These are phyloP conservation scores for Berberis vulgaris DNA, from an alignment of 164 flowering plant genomes.

Conservation along the genomic window DNA sequence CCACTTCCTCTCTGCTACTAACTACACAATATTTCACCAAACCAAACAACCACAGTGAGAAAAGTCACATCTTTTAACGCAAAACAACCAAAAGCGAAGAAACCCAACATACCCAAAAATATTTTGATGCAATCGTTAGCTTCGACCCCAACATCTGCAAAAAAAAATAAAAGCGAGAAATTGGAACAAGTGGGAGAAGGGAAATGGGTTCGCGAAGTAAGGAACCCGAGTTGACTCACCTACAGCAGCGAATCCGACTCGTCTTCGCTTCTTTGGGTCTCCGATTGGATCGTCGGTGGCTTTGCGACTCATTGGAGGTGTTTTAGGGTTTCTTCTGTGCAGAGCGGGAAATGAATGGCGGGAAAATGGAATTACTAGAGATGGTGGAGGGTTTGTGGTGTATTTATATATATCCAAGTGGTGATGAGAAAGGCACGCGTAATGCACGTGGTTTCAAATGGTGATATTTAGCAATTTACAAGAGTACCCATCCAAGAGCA, in stretches of 20 bases:
- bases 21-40: slow-evolving; percentile 24
- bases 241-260: slow-evolving; percentile 46
- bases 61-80: not conserved
- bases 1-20: slow-evolving; percentile 64
- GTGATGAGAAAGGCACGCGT: too few species aligned
- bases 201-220: not conserved
- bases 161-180: not conserved
- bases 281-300: slow-evolving; percentile 27
- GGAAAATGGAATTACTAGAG: not conserved
- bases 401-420: too few species aligned
- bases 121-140: slow-evolving; percentile 75
- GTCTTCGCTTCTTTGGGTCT: slow-evolving; percentile 56
- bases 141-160: slow-evolving; percentile 69
- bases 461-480: too few species aligned
- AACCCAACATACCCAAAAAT: slow-evolving; percentile 47
- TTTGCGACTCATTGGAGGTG: slow-evolving; percentile 40
- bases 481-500: too few species aligned
- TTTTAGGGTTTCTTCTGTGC: slow-evolving; percentile 40
- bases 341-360: slow-evolving; percentile 15
- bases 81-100: not conserved
- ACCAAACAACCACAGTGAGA: not conserved
- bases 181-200: not conserved
- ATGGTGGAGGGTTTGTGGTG: not conserved
- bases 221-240: slow-evolving; percentile 25
- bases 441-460: too few species aligned